Base-by-base conservation (phyloP, 805 yeast species). In the Maudiozyma serrabonitensis region DNA sequence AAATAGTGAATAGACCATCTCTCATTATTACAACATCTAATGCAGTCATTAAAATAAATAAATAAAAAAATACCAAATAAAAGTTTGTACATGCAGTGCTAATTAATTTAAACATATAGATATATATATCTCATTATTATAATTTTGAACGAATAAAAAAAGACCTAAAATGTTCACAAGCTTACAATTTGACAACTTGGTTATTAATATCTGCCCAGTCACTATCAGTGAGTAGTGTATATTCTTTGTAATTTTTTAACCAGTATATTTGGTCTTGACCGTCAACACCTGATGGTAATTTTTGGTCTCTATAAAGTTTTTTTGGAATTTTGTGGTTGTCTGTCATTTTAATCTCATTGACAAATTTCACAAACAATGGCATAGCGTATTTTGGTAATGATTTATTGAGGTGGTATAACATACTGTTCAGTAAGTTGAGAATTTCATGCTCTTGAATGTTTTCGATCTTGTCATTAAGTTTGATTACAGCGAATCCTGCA, bases 401-500 rank as follows among this genome's bases (percentile, higher is more conserved):
- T 26, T 63, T 54, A 43, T 55, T 59, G 32, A 75, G 62, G 43
- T 65, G 60, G 28, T 54, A 41, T 9, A 76, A 69, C 39, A 80
- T 52, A 12, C 64, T 64, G 6, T 68, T 57, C 45, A 81, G 64
- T 2, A 79, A 61, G 4, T 50, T 48, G 6, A 58, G 19, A 13
- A 60, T 54, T 16, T 54, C 55, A 8, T 56, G 55, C 7, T 65
- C 62, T 2, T 63, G 46, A 7, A 46, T 41, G 1, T 43, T 46
- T 28, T 52, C 46, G 6, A 43, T 35, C 28, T 52, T 50, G 15
- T 73, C 74, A 11, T 63, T 60, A 3, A 81, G 75, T 59, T 83
- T 82, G 12, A 89, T 61, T 2, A 87, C 83, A 0, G 93, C 95
- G 65, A 84, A 87, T 0, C 98, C 97, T 13, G 96, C 95, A 58